Base-by-base conservation (phyloP, 2,329 filamentous ascomycete genomes). In the Penicillium crustosum region DNA sequence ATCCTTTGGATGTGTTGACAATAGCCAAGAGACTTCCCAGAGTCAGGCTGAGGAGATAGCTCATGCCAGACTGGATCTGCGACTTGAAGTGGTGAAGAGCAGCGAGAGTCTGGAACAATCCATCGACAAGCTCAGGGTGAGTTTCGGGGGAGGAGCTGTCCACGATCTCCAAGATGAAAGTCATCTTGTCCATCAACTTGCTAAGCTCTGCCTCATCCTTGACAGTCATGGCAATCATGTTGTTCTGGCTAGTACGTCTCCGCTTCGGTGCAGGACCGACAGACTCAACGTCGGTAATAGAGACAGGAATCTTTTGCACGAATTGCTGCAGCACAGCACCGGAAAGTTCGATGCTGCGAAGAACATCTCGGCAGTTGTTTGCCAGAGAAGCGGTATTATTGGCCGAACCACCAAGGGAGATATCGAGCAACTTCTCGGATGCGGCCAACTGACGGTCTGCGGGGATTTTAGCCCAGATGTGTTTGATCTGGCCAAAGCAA, bases 21-120 rank as follows among this genome's bases (percentile, higher is more conserved):
- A 97, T 96, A 42, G 89, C 86, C 50, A 93, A 81, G 35, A 99
- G 81, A 66, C 90, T 92, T 62, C 89, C 86, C 39, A 99, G 82
- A 8, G 94, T 87, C 52, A 97, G 78, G 63, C 89, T 91, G 72
- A 97, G 89, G 42, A 97, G 80, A 76, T 97, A 97, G 17, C 92
- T 91, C 60, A 97, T 83, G 70, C 95, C 93, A 0, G 92, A 93
- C 42, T 90, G 88, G 27, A 93, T 86, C 57, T 93, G 85, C 27
- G 86, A 84, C 71, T 90, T 89, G 72, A 94, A 89, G 60, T 91
- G 89, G 67, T 96, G 92, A 25, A 99, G 82, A 68, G 96, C 90
- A 6, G 89, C 88, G n/a, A 99, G 83, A 0, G 90, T 84, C 56
- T 88, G 87, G 77, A 97, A 99, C 4, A 99, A 81, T 29, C 85